These are phyloP conservation scores for Macrolepiota dolichaula DNA, from an alignment of 768 basidiomycete species.

Conservation along the genomic window DNA sequence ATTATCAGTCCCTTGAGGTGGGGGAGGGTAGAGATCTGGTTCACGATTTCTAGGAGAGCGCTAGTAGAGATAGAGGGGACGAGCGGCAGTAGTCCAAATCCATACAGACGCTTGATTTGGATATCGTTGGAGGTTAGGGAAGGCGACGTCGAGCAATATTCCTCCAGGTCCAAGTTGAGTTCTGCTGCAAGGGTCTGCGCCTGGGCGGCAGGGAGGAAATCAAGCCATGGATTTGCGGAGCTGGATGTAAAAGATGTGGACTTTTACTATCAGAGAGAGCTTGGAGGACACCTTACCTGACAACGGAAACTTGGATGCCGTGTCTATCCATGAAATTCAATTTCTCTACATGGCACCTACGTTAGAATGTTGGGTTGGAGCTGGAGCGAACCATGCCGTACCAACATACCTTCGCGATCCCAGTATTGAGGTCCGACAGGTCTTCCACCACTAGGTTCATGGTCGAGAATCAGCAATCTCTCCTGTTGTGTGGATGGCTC, in stretches of 20 bases:
- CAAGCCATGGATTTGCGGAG: slow-evolving; percentile 90
- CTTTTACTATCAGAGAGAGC: slow-evolving; percentile 4
- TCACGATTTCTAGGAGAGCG: slow-evolving; percentile 59
- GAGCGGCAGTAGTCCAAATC: slow-evolving; percentile 81
- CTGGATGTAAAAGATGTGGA: slow-evolving; percentile 30
- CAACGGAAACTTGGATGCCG: slow-evolving; percentile 74
- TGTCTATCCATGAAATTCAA: slow-evolving; percentile 83
- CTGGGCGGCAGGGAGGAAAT: slow-evolving; percentile 70
- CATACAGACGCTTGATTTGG: slow-evolving; percentile 66
- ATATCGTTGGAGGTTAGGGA: slow-evolving; percentile 24
- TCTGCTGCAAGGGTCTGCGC: slow-evolving; percentile 65
- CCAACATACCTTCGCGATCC: slow-evolving; percentile 42
- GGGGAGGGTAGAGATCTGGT: slow-evolving; percentile 60
- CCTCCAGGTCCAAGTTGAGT: slow-evolving; percentile 75
- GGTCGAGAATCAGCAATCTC: slow-evolving; percentile 71
- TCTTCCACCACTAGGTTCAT: slow-evolving; percentile 76
- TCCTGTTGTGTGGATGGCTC: slow-evolving; percentile 47
- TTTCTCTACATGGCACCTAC: slow-evolving; percentile 43
- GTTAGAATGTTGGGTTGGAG: background rate
- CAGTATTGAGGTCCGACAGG: slow-evolving; percentile 86
- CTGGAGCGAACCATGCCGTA: background rate
- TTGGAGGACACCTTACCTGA: slow-evolving; percentile 45
- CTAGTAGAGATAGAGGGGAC: slow-evolving; percentile 59
- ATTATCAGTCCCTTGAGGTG: slow-evolving; percentile 78
- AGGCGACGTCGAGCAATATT: slow-evolving; percentile 72